These are phyloP conservation scores for Exophiala oligosperma DNA, from an alignment of 2,329 filamentous ascomycete species.

Conservation along the genomic window DNA sequence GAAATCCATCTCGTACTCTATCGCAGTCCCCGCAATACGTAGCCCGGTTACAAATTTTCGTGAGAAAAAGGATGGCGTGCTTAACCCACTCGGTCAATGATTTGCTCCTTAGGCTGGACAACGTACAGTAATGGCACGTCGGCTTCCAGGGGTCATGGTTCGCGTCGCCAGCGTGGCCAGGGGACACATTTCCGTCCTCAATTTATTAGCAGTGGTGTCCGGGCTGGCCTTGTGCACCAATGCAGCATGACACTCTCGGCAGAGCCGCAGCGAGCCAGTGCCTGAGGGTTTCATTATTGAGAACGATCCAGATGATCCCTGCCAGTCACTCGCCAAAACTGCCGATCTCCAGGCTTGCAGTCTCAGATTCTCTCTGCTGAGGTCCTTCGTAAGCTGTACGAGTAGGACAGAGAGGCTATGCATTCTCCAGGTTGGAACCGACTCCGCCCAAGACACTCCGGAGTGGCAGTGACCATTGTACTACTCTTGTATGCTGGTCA, in stretches of 20 bases:
- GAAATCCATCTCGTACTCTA: neutral
- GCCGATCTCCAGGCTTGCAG: neutral
- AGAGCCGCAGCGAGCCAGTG: neutral
- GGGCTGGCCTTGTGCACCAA: neutral
- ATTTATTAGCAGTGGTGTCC: constrained; percentile 9
- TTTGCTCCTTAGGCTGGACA: neutral
- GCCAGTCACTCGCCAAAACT: neutral
- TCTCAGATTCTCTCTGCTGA: neutral
- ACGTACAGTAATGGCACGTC: neutral
- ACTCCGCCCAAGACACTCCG: too few species aligned
- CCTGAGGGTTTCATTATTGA: neutral
- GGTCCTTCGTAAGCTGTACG: neutral
- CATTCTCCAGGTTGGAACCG: too few species aligned
- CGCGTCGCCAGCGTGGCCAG: neutral
- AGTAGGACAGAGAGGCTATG: too few species aligned
- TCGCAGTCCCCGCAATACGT: neutral
- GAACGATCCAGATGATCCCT: constrained; percentile 1
- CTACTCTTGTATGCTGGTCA: neutral
- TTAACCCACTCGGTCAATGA: neutral
- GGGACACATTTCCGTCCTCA: constrained; percentile 13
- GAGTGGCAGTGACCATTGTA: too few species aligned
- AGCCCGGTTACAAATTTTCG: neutral
- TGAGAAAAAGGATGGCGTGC: neutral
- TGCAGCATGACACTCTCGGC: neutral
- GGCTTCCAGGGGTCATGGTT: neutral